Conservation (phyloP, 495 filamentous ascomycete species). For the Aspergillus heteromorphus region DNA sequence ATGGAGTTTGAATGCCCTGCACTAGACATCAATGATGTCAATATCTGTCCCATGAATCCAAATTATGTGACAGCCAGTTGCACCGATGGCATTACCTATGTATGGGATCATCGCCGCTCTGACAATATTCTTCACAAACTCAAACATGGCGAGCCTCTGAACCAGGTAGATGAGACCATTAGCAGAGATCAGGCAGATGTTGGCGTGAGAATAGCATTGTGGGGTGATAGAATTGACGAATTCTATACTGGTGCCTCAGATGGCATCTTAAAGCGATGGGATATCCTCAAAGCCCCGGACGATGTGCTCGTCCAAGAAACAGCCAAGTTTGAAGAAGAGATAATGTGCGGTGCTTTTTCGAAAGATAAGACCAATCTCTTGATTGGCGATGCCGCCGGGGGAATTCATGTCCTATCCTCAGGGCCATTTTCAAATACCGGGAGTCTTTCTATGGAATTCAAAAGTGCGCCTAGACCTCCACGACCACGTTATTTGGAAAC, state of each 20-base stretch:
- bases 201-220: slow-evolving; percentile 74
- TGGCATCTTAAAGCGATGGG: slow-evolving; percentile 81
- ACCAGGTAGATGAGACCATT: slow-evolving; percentile 50
- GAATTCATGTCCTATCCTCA: slow-evolving; percentile 60
- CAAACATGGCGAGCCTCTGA: slow-evolving; percentile 61
- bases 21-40: slow-evolving; percentile 81
- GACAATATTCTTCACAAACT: slow-evolving; percentile 58
- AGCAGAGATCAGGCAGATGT: slow-evolving; percentile 66
- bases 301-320: slow-evolving; percentile 60
- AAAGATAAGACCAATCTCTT: slow-evolving; percentile 65
- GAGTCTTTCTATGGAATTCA: slow-evolving; percentile 16
- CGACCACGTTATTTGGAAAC: not conserved
- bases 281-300: slow-evolving; percentile 56
- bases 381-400: slow-evolving; percentile 70
- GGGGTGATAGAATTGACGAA: slow-evolving; percentile 63
- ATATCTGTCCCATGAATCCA: slow-evolving; percentile 40
- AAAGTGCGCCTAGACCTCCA: slow-evolving; percentile 15
- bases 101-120: slow-evolving; percentile 71
- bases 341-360: slow-evolving; percentile 64
- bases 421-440: slow-evolving; percentile 25
- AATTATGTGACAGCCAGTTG: slow-evolving; percentile 74
- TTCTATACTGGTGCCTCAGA: slow-evolving; percentile 92
- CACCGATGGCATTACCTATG: slow-evolving; percentile 74
- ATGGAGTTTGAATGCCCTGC: slow-evolving; percentile 65
- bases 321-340: slow-evolving; percentile 41